These are phyloP conservation scores for Cucumis cinereus DNA, from an alignment of 306 rosid species.

Conservation along the genomic window DNA sequence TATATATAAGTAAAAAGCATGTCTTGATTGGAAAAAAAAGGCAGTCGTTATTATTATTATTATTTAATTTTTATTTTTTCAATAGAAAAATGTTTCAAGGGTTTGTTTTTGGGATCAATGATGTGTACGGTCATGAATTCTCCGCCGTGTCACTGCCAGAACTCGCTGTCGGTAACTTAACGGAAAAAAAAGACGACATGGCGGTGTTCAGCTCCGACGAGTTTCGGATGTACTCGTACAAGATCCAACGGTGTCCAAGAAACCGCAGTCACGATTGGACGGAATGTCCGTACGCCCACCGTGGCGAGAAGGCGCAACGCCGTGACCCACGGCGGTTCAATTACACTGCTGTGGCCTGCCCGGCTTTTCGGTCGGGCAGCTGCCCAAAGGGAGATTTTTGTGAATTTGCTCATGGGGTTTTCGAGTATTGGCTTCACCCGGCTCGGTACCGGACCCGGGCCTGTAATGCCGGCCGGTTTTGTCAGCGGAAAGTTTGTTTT, in stretches of 20 bases:
- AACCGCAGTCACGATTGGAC: conserved; percentile 45
- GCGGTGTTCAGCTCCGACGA: conserved; percentile 27
- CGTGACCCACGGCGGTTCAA: conserved; percentile 26
- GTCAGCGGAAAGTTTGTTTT: conserved; percentile 39
- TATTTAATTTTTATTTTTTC: background rate
- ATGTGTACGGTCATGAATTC: background rate
- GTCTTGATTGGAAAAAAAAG: background rate
- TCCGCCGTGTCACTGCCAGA: background rate
- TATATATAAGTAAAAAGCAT: background rate
- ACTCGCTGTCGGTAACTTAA: background rate
- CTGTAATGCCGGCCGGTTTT: conserved; percentile 28
- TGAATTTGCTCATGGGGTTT: conserved; percentile 40
- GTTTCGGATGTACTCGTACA: conserved; percentile 41
- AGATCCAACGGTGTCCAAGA: conserved; percentile 37
- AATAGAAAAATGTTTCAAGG: background rate
- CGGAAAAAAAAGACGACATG: conserved; percentile 9
- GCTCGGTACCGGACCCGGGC: conserved; percentile 33
- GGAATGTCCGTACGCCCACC: conserved; percentile 45
- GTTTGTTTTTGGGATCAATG: background rate
- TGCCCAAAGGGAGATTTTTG: conserved; percentile 31
- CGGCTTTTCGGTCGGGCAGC: conserved; percentile 22
- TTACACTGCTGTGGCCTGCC: conserved; percentile 31
- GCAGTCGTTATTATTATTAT: background rate
- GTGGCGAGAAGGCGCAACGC: conserved; percentile 42
- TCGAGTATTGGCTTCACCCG: conserved; percentile 55